Percentiles rank a stretch among this genome's conserved stretches.
These are phyloP conservation scores for Teunomyces pallodes DNA, from an alignment of 805 yeast species.

Conservation along the genomic window DNA sequence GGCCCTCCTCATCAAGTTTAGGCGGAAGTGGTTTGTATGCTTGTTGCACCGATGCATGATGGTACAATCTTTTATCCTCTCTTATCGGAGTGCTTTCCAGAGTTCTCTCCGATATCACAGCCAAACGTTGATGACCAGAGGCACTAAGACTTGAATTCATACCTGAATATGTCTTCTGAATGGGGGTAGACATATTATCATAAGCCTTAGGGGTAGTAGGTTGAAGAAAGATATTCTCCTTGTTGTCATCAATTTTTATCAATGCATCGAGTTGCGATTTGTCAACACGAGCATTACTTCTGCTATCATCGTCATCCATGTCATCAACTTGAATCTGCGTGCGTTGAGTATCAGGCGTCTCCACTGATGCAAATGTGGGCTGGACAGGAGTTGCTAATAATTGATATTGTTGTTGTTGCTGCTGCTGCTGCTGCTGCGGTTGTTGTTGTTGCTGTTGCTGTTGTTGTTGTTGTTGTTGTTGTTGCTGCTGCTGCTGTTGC, in stretches of 20 bases:
- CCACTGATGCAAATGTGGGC: constrained; percentile 22
- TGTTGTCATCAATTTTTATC: constrained; percentile 39
- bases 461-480: neutral
- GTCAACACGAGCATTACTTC: constrained; percentile 26
- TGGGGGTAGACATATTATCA: constrained; percentile 32
- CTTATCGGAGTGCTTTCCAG: constrained; percentile 26
- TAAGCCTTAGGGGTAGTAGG: constrained; percentile 23
- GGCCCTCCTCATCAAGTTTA: constrained; percentile 29
- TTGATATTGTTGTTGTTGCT: constrained; percentile 2
- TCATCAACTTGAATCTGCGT: constrained; percentile 46
- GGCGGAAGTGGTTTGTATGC: constrained; percentile 34
- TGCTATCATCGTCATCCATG: constrained; percentile 30
- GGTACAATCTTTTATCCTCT: constrained; percentile 4
- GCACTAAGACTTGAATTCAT: constrained; percentile 9
- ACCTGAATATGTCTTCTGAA: constrained; percentile 11
- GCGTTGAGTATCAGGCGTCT: constrained; percentile 46
- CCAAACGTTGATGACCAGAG: constrained; percentile 23
- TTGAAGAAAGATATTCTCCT: constrained; percentile 47
- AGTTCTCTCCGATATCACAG: constrained; percentile 32
- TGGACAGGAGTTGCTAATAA: constrained; percentile 31
- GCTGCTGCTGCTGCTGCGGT: no score
- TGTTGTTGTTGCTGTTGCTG: neutral
- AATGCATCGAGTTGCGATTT: constrained; percentile 31
- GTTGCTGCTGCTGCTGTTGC: neutral
- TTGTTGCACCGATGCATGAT: constrained; percentile 7